Conservation (phyloP, 441 rosid genomes). For the Erysimum cheiri region DNA sequence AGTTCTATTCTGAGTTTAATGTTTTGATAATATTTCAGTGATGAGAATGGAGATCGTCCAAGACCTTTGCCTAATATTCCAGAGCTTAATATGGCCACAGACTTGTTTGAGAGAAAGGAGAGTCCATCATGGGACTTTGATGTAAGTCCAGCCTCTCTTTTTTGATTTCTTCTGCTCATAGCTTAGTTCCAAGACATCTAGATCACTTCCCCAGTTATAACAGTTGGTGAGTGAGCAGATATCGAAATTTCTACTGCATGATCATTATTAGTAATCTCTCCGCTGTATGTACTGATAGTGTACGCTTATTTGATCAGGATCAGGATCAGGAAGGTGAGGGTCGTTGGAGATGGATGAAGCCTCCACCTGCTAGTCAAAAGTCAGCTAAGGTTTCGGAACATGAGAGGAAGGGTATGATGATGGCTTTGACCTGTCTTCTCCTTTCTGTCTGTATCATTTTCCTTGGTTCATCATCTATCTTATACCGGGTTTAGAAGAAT, state of each 20-base stretch:
- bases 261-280: not conserved
- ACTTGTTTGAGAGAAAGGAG: conserved; percentile 63
- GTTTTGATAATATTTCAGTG: conserved; percentile 47
- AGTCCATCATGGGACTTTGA: conserved; percentile 80
- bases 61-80: conserved; percentile 68
- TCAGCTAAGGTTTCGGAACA: conserved; percentile 21
- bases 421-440: not conserved
- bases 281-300: not conserved
- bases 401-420: conserved; percentile 44
- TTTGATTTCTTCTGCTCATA: no score
- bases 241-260: not conserved
- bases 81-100: conserved; percentile 61
- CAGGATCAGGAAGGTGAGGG: conserved; percentile 56
- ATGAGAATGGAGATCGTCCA: conserved; percentile 74
- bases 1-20: not conserved
- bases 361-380: conserved; percentile 47
- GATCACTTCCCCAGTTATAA: not conserved
- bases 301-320: no score
- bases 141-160: no score
- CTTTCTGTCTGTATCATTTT: not conserved
- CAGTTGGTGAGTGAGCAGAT: not conserved
- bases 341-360: conserved; percentile 72
- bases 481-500: not conserved
- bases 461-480: not conserved
- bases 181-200: no score